A percentile compares a stretch with the other conserved stretches of the same genome.
phyloP scores from a whole-genome alignment of 345 rosid genomes.

The Citrus australasica region DNA sequence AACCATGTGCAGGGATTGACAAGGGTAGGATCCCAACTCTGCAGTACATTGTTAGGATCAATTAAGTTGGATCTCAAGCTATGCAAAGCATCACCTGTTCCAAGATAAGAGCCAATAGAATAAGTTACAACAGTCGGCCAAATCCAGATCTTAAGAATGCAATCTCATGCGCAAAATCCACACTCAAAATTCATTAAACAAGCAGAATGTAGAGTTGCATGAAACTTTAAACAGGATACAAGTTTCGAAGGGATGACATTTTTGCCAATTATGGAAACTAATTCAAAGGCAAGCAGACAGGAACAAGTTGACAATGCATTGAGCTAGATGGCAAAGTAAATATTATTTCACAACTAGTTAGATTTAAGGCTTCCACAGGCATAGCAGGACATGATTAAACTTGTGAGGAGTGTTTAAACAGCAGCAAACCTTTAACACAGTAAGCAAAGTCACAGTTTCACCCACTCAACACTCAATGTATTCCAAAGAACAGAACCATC shows the following conservation, averaged over 20 bases:
- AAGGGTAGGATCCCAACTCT: slow-evolving; percentile 98
- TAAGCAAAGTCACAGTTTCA: slow-evolving; percentile 4
- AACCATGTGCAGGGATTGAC: slow-evolving; percentile 99
- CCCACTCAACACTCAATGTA: slow-evolving; percentile 9
- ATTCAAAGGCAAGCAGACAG: background rate
- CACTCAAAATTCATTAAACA: slow-evolving; percentile 3
- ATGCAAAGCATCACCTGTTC: slow-evolving; percentile 94
- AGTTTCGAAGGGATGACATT: background rate
- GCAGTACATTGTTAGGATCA: slow-evolving; percentile 92
- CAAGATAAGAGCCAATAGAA: slow-evolving; percentile 13
- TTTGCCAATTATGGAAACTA: background rate
- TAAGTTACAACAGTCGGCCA: background rate
- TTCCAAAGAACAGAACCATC: background rate
- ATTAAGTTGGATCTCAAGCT: slow-evolving; percentile 60
- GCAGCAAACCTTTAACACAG: background rate
- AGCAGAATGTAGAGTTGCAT: background rate
- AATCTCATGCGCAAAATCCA: background rate
- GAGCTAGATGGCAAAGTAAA: background rate
- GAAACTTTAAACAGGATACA: background rate
- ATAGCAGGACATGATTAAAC: slow-evolving; percentile 6
- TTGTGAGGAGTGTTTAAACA: background rate
- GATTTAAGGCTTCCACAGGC: background rate
- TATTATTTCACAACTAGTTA: background rate
- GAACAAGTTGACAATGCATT: background rate
- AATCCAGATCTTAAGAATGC: slow-evolving; percentile 1